Conservation (phyloP, 2,329 filamentous ascomycete genomes). For the Fusarium paranaense region DNA sequence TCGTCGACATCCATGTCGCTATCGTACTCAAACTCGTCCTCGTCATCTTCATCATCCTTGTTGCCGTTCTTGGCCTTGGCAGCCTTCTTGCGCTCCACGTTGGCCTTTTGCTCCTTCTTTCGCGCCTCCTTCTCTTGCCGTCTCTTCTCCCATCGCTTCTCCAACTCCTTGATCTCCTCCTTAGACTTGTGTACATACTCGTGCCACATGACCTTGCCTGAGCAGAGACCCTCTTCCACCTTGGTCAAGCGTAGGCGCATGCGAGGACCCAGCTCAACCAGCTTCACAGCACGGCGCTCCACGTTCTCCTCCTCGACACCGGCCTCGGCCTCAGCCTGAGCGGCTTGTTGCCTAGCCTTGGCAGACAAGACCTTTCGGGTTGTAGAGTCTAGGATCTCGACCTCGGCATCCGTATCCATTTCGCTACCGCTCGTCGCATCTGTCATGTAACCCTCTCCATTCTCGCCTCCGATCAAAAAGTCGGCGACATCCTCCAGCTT, state of each 20-base stretch:
- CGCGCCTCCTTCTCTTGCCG: constrained; percentile 85
- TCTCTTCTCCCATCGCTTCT: constrained; percentile 84
- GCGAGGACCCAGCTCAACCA: constrained; percentile 91
- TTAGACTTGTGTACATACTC: constrained; percentile 90
- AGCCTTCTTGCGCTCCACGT: constrained; percentile 85
- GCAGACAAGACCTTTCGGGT: constrained; percentile 72
- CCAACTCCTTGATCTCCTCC: constrained; percentile 80
- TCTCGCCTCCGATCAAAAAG: constrained; percentile 88
- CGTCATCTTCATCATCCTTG: constrained; percentile 51
- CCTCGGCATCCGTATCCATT: constrained; percentile 92
- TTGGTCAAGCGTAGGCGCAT: constrained; percentile 92
- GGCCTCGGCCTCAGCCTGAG: constrained; percentile 55
- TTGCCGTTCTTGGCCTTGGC: constrained; percentile 56
- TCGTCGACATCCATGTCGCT: constrained; percentile 60
- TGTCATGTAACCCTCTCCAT: constrained; percentile 83
- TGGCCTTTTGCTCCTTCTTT: constrained; percentile 86
- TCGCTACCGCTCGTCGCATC: constrained; percentile 90
- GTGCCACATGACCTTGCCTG: constrained; percentile 96
- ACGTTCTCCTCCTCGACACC: constrained; percentile 68
- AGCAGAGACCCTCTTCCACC: constrained; percentile 93
- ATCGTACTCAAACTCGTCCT: constrained; percentile 58
- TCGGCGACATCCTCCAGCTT: constrained; percentile 94
- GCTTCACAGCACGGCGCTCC: constrained; percentile 88
- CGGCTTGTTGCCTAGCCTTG: constrained; percentile 57
- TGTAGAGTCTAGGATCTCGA: constrained; percentile 80